These are phyloP conservation scores for Podospora sp. DNA, from an alignment of 495 filamentous ascomycete species.

Conservation along the genomic window DNA sequence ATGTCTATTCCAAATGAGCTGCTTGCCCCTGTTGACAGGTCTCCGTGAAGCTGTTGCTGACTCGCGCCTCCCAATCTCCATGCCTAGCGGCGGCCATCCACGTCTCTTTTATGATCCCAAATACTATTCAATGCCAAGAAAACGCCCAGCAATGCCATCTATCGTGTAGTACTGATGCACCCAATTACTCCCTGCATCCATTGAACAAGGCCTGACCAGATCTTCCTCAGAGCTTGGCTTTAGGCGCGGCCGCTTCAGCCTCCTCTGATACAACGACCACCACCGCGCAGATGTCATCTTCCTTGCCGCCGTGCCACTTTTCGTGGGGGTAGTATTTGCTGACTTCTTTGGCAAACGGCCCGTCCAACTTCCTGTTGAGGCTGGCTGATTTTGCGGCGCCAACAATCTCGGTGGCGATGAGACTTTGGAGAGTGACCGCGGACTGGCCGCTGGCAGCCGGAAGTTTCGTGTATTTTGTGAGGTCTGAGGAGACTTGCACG, in stretches of 20 bases:
- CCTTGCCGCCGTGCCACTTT: slow-evolving; percentile 81
- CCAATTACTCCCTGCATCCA: neutral
- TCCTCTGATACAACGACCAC: slow-evolving; percentile 70
- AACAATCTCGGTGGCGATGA: slow-evolving; percentile 76
- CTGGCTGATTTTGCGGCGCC: slow-evolving; percentile 83
- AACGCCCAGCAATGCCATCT: slow-evolving; percentile 15
- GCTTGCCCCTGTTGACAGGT: neutral
- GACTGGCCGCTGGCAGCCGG: slow-evolving; percentile 4
- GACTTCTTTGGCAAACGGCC: slow-evolving; percentile 93
- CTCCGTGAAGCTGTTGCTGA: no score
- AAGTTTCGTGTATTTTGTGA: slow-evolving; percentile 55
- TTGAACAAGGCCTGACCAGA: neutral
- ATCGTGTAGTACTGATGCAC: neutral
- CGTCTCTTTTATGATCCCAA: neutral
- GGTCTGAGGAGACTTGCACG: slow-evolving; percentile 58
- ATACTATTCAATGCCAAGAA: neutral
- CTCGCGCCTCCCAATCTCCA: neutral
- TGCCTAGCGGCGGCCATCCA: neutral
- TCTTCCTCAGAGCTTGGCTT: slow-evolving; percentile 43
- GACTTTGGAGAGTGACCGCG: slow-evolving; percentile 63
- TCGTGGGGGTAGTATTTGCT: slow-evolving; percentile 83
- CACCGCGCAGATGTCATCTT: slow-evolving; percentile 87
- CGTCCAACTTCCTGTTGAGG: slow-evolving; percentile 73
- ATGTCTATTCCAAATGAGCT: neutral
- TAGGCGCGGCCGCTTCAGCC: slow-evolving; percentile 29